These are phyloP conservation scores for Botryosphaeria dothidea DNA, from an alignment of 2,329 filamentous ascomycete genomes.

Conservation along the genomic window DNA sequence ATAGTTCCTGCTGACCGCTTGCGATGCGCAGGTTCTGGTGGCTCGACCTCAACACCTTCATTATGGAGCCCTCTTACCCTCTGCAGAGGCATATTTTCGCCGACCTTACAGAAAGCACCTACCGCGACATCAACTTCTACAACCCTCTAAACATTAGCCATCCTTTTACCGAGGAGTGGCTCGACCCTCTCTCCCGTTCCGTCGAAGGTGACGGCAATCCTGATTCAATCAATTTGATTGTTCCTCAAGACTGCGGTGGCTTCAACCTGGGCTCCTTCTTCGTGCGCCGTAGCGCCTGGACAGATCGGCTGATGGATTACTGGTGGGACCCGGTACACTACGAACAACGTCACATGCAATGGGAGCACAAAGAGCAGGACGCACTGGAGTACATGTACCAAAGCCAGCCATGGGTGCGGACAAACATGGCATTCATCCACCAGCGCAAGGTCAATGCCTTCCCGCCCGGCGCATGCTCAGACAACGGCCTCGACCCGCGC, in stretches of 20 bases:
- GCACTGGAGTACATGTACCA: constrained; percentile 89
- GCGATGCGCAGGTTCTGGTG: constrained; percentile 87
- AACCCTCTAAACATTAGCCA: constrained; percentile 94
- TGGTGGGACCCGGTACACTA: constrained; percentile 99
- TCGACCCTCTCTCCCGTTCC: constrained; percentile 74
- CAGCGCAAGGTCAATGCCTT: constrained; percentile 95
- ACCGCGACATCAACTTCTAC: constrained; percentile 94
- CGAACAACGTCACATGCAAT: constrained; percentile 98
- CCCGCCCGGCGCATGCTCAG: constrained; percentile 78
- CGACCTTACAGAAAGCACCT: constrained; percentile 70
- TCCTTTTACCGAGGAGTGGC: constrained; percentile 70
- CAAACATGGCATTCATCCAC: constrained; percentile 83
- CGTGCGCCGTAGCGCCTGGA: constrained; percentile 80
- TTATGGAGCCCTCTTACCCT: constrained; percentile 94
- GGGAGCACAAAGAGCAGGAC: constrained; percentile 99
- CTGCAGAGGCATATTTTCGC: constrained; percentile 90
- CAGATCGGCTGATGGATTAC: constrained; percentile 85
- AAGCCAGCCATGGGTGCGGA: constrained; percentile 88
- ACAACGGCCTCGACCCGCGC: constrained; percentile 69
- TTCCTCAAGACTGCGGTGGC: constrained; percentile 91
- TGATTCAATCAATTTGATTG: constrained; percentile 80
- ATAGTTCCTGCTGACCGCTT: not conserved
- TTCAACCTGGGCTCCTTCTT: constrained; percentile 99
- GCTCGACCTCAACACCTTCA: constrained; percentile 94
- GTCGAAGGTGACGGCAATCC: constrained; percentile 73